phyloP scores from a whole-genome alignment of 257 asterid genomes.

The Lantana camara region DNA sequence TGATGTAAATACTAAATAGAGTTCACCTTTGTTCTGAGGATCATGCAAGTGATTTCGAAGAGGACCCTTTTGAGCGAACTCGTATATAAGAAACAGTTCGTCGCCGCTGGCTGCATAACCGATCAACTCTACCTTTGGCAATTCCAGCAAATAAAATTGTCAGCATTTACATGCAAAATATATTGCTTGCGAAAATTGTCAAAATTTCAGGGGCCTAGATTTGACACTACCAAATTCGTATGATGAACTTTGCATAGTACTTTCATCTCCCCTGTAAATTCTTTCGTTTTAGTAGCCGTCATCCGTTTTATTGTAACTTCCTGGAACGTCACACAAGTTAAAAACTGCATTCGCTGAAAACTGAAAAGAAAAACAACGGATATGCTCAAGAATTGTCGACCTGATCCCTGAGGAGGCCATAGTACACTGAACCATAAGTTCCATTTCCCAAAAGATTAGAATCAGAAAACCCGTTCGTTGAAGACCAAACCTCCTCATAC shows the following conservation, averaged over 20 bases:
- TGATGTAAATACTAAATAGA: no score
- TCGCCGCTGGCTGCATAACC: slow-evolving; percentile 85
- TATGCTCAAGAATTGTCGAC: slow-evolving; percentile 35
- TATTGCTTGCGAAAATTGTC: not conserved
- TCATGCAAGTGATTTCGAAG: slow-evolving; percentile 86
- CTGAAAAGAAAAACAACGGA: slow-evolving; percentile 5
- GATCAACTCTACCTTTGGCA: slow-evolving; percentile 90
- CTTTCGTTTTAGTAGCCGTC: slow-evolving; percentile 87
- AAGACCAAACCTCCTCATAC: slow-evolving; percentile 65
- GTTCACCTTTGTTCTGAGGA: slow-evolving; percentile 79
- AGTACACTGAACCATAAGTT: slow-evolving; percentile 89
- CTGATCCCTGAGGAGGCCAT: slow-evolving; percentile 82
- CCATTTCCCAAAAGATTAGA: slow-evolving; percentile 93
- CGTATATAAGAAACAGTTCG: slow-evolving; percentile 86
- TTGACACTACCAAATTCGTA: slow-evolving; percentile 74
- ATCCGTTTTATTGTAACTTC: slow-evolving; percentile 90
- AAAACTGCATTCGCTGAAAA: slow-evolving; percentile 18
- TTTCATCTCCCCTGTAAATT: slow-evolving; percentile 91
- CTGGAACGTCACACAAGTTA: slow-evolving; percentile 41
- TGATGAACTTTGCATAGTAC: slow-evolving; percentile 98
- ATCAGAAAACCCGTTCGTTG: slow-evolving; percentile 86
- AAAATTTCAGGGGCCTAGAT: slow-evolving; percentile 5
- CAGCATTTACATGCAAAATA: slow-evolving; percentile 22
- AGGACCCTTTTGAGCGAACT: slow-evolving; percentile 91
- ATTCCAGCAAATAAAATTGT: slow-evolving; percentile 31